Conservation (phyloP, 2,329 filamentous ascomycete species). For the Cephalotrichum gorgonifer region DNA sequence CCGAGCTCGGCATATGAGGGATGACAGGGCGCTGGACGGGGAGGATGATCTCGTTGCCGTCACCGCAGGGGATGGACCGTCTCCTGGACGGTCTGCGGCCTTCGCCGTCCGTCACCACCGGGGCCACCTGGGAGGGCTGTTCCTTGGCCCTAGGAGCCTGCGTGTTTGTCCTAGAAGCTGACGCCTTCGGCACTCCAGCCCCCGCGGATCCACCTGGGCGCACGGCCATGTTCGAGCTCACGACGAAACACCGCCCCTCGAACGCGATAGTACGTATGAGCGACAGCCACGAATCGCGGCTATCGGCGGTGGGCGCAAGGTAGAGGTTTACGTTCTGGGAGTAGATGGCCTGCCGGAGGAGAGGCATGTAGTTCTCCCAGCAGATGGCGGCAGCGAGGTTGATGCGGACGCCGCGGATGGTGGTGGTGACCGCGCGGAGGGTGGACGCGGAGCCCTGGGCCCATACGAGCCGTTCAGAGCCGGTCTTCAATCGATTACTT, state of each 20-base stretch:
- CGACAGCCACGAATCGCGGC: conserved; percentile 68
- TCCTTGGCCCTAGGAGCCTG: not conserved
- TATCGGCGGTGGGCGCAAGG: conserved; percentile 82
- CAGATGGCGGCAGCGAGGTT: conserved; percentile 83
- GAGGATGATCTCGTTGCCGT: conserved; percentile 32
- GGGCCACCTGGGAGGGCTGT: not conserved
- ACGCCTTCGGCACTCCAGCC: not conserved
- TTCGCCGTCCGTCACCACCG: not conserved
- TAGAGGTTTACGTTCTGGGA: conserved; percentile 87
- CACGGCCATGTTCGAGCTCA: conserved; percentile 78
- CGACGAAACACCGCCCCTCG: conserved; percentile 77
- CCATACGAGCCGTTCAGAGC: conserved; percentile 76
- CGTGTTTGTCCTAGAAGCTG: not conserved
- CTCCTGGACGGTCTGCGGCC: not conserved
- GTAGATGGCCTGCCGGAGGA: conserved; percentile 75
- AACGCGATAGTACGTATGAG: conserved; percentile 74
- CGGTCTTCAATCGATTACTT: conserved; percentile 41
- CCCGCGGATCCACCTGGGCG: conserved; percentile 21
- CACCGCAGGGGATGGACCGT: conserved; percentile 16
- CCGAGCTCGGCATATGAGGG: not conserved
- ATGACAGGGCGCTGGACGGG: too few relatives aligned
- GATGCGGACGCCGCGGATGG: conserved; percentile 67
- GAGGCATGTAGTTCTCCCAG: conserved; percentile 96
- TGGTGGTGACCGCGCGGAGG: conserved; percentile 67
- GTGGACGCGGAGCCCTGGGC: conserved; percentile 74